Conservation (phyloP, 192 early-diverging fungal genomes). For the Cetraspora pellucida region DNA sequence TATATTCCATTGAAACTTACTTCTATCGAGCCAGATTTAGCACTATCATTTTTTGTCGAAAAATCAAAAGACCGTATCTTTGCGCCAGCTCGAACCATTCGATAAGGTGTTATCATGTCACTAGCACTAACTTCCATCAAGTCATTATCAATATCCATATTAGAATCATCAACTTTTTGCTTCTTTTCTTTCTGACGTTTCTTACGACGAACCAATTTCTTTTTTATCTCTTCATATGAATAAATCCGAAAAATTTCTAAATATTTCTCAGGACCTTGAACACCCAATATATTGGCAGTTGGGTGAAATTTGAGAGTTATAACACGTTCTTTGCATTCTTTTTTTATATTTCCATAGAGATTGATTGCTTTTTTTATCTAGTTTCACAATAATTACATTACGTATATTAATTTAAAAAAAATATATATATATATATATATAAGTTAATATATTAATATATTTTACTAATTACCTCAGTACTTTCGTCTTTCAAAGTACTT, state of each 20-base stretch:
- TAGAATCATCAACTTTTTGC: slow-evolving; percentile 50
- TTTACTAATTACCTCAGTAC: slow-evolving; percentile 38
- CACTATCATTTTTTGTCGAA: slow-evolving; percentile 50
- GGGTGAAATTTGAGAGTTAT: slow-evolving; percentile 79
- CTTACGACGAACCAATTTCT: slow-evolving; percentile 78
- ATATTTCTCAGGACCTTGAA: slow-evolving; percentile 75
- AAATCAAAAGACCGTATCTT: slow-evolving; percentile 87
- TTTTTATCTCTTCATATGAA: slow-evolving; percentile 77
- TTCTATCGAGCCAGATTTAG: slow-evolving; percentile 51
- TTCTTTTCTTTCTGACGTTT: slow-evolving; percentile 78
- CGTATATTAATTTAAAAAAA: background rate
- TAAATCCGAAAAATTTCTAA: slow-evolving; percentile 86
- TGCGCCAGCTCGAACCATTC: slow-evolving; percentile 71
- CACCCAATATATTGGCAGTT: slow-evolving; percentile 75
- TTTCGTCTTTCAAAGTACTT: slow-evolving; percentile 45
- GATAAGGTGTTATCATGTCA: slow-evolving; percentile 77
- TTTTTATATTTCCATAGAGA: slow-evolving; percentile 75
- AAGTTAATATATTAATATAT: background rate
- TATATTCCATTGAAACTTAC: slow-evolving; percentile 9
- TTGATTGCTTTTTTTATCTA: slow-evolving; percentile 67
- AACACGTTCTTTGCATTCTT: slow-evolving; percentile 81
- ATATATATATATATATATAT: background rate
- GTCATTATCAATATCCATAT: slow-evolving; percentile 42
- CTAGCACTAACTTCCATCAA: slow-evolving; percentile 64
- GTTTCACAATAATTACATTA: background rate